Evolutionary conservation across 306 rosid genomes (phyloP).

Genomic region (Lathyrus sativus): DNA sequence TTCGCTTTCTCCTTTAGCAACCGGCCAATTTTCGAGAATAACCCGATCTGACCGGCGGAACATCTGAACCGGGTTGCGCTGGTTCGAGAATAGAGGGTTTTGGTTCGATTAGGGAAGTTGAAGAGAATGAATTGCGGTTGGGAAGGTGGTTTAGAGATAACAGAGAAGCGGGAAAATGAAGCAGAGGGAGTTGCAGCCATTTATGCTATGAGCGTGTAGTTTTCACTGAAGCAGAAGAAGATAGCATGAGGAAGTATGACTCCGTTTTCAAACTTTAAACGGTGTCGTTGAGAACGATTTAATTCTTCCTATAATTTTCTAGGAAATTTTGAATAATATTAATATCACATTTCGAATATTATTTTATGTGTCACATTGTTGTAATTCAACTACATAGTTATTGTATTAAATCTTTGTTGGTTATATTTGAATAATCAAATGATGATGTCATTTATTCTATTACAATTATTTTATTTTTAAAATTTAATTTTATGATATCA

Average conservation of each 20-base stretch:
- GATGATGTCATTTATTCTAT: too few species aligned
- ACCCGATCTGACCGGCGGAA: constrained; percentile 74
- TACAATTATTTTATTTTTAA: too few species aligned
- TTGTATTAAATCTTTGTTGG: too few species aligned
- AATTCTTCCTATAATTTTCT: too few species aligned
- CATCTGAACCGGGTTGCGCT: constrained; percentile 57
- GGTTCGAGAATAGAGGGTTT: constrained; percentile 18
- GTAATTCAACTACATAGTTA: too few species aligned
- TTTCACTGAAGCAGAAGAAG: constrained; percentile 28
- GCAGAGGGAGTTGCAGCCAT: constrained; percentile 64
- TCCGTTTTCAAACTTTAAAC: neutral
- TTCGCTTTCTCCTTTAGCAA: constrained; percentile 88
- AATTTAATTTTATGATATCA: too few species aligned
- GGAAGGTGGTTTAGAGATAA: constrained; percentile 42
- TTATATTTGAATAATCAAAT: too few species aligned
- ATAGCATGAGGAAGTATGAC: constrained; percentile 27
- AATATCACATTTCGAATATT: too few species aligned
- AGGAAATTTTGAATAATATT: too few species aligned
- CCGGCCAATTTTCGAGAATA: constrained; percentile 79
- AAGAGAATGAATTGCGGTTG: constrained; percentile 33
- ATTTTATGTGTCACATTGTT: too few species aligned
- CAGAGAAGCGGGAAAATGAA: constrained; percentile 46
- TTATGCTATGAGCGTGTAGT: constrained; percentile 4
- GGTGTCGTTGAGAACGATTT: neutral
- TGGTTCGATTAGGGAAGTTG: constrained; percentile 16